Percentiles rank a stretch among this genome's conserved stretches.
These are phyloP conservation scores for Hypoxylon cercidicola DNA, from an alignment of 495 filamentous ascomycete species.

Conservation along the genomic window DNA sequence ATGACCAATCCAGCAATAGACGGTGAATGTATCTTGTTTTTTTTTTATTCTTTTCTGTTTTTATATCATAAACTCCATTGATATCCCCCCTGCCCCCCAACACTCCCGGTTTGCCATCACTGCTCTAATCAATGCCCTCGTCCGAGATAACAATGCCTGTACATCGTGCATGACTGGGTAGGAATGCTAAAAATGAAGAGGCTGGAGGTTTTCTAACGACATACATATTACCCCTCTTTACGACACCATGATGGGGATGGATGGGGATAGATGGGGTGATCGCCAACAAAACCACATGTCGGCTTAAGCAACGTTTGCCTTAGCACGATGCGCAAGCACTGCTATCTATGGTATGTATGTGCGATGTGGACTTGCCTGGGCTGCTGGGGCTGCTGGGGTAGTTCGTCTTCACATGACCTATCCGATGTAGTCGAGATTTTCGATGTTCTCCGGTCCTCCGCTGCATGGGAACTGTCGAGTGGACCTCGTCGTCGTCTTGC, in stretches of 20 bases:
- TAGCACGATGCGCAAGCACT: slow-evolving; percentile 30
- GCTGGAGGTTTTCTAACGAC: slow-evolving; percentile 13
- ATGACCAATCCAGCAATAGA: slow-evolving; percentile 11
- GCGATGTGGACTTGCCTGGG: background rate
- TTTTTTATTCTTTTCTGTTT: slow-evolving; percentile 7
- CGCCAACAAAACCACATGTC: slow-evolving; percentile 2
- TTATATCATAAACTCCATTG: slow-evolving; percentile 18
- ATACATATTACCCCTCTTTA: slow-evolving; percentile 24
- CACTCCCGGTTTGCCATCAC: background rate
- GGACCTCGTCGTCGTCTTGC: slow-evolving; percentile 18
- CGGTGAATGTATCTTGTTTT: background rate
- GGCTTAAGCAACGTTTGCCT: slow-evolving; percentile 18
- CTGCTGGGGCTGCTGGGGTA: slow-evolving; percentile 1
- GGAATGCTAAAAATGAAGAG: slow-evolving; percentile 24
- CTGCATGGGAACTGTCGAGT: slow-evolving; percentile 10
- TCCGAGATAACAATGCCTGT: slow-evolving; percentile 4
- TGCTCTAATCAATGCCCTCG: slow-evolving; percentile 20
- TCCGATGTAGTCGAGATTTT: slow-evolving; percentile 8
- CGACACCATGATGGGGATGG: slow-evolving; percentile 3
- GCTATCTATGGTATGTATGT: slow-evolving; percentile 1
- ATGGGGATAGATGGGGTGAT: slow-evolving; percentile 27
- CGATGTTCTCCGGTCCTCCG: slow-evolving; percentile 5
- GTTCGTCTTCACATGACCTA: slow-evolving; percentile 21
- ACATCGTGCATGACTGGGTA: slow-evolving; percentile 10
- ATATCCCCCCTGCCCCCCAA: slow-evolving; percentile 7